Percentiles rank a stretch among this genome's conserved stretches.
Conservation (phyloP, 352 stramenopile species). For the Globisporangium abappressorium region DNA sequence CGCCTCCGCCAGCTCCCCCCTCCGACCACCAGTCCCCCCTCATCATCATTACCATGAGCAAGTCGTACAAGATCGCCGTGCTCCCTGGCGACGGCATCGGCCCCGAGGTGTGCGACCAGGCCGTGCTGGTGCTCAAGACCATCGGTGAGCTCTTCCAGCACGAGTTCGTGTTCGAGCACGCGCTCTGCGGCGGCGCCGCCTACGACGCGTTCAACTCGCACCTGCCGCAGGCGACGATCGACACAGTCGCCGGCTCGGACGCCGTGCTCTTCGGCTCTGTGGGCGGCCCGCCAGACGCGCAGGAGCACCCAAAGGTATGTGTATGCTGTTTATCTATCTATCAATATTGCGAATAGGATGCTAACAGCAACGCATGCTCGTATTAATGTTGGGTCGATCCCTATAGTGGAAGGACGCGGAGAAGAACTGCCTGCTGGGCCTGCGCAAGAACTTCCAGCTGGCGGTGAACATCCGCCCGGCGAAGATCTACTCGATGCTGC, state of each 20-base stretch:
- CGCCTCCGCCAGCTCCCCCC: background rate
- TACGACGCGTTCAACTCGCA: conserved; percentile 91
- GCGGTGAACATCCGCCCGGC: conserved; percentile 98
- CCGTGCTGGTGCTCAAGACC: conserved; percentile 88
- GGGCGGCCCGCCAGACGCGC: conserved; percentile 92
- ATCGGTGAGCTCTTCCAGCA: conserved; percentile 83
- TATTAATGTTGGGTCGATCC: background rate
- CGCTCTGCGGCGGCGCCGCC: conserved; percentile 94
- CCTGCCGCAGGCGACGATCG: conserved; percentile 93
- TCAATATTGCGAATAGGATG: background rate
- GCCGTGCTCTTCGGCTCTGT: conserved; percentile 97
- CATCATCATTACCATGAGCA: conserved; percentile 27
- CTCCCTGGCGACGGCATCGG: conserved; percentile 98
- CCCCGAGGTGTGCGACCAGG: conserved; percentile 97
- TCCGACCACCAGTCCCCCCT: background rate
- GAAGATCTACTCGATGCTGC: conserved; percentile 97
- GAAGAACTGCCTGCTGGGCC: conserved; percentile 96
- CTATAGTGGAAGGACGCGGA: conserved; percentile 82
- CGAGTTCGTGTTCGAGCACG: conserved; percentile 92
- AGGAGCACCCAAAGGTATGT: conserved; percentile 75
- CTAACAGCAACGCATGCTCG: background rate
- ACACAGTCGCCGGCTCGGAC: conserved; percentile 87
- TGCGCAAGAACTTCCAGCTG: conserved; percentile 97
- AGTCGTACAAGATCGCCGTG: conserved; percentile 90
- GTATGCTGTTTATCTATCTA: background rate